Conservation (phyloP, 2,329 filamentous ascomycete genomes). For the Nigrospora sphaerica region DNA sequence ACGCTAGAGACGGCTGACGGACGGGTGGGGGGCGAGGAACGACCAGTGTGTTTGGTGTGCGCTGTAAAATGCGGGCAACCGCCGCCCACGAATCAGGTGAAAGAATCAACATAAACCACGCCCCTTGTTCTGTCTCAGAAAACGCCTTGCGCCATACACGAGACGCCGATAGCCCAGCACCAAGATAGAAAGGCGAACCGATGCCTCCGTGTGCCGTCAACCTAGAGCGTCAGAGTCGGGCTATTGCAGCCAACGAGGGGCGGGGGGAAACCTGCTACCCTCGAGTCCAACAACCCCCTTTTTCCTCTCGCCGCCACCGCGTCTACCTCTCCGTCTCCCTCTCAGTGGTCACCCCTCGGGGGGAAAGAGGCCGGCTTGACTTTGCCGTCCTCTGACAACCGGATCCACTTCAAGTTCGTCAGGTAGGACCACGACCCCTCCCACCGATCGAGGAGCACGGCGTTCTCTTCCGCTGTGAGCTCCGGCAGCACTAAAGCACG, state of each 20-base stretch:
- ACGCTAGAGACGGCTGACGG: too few species aligned
- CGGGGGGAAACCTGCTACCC: too few species aligned
- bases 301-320: too few species aligned
- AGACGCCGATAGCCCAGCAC: conserved; percentile 11
- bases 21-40: too few species aligned
- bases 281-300: too few species aligned
- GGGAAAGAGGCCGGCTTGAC: conserved; percentile 72
- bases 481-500: conserved; percentile 60
- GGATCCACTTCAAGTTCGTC: conserved; percentile 68
- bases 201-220: conserved; percentile 2
- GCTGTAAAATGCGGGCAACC: conserved; percentile 14
- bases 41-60: too few species aligned
- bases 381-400: conserved; percentile 58
- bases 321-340: conserved; percentile 1
- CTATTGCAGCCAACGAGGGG: too few species aligned
- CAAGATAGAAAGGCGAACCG: conserved; percentile 21
- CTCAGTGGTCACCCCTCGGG: conserved; percentile 44
- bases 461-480: conserved; percentile 58
- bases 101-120: conserved; percentile 3
- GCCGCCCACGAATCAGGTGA: conserved; percentile 13
- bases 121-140: conserved; percentile 13
- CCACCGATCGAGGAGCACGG: conserved; percentile 64
- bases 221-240: neutral
- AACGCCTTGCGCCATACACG: conserved; percentile 15
- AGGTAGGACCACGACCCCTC: conserved; percentile 79